Evolutionary conservation across 352 stramenopile genomes (phyloP).

Genomic region (Globisporangium megalacanthum): DNA sequence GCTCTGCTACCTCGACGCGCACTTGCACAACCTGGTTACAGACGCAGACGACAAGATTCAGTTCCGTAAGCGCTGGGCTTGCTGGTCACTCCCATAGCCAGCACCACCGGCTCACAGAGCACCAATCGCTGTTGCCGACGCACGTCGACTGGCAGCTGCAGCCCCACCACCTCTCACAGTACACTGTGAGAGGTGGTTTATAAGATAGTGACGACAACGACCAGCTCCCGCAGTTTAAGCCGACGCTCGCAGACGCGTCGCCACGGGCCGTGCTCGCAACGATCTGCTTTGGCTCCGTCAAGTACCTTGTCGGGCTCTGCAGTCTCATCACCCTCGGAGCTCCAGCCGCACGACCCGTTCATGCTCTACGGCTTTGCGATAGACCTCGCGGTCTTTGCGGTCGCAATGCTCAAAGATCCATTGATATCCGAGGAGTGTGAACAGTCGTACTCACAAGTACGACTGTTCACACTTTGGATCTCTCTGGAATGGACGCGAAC

Average conservation of each 20-base stretch:
- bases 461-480: no score
- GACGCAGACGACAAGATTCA: slow-evolving; percentile 22
- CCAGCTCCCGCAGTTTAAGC: slow-evolving; percentile 29
- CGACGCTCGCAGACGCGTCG: slow-evolving; percentile 24
- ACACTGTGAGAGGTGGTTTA: no score
- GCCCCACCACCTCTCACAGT: slow-evolving; percentile 1
- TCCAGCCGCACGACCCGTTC: slow-evolving; percentile 15
- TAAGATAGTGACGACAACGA: no score
- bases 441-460: no score
- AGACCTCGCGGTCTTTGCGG: no score
- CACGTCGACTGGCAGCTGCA: slow-evolving; percentile 16
- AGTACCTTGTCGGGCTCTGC: slow-evolving; percentile 28
- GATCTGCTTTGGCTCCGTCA: slow-evolving; percentile 48
- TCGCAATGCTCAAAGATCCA: no score
- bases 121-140: slow-evolving; percentile 33
- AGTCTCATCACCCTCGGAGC: slow-evolving; percentile 21
- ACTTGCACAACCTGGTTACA: slow-evolving; percentile 51
- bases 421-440: no score
- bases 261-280: slow-evolving; percentile 31
- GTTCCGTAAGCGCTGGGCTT: slow-evolving; percentile 15
- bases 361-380: slow-evolving; percentile 25
- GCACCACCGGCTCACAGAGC: slow-evolving; percentile 10
- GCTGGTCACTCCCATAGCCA: slow-evolving; percentile 9
- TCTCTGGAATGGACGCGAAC: no score
- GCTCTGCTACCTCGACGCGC: slow-evolving; percentile 30